phyloP scores from a whole-genome alignment of 768 basidiomycete species.

The Glaciozyma antarctica region DNA sequence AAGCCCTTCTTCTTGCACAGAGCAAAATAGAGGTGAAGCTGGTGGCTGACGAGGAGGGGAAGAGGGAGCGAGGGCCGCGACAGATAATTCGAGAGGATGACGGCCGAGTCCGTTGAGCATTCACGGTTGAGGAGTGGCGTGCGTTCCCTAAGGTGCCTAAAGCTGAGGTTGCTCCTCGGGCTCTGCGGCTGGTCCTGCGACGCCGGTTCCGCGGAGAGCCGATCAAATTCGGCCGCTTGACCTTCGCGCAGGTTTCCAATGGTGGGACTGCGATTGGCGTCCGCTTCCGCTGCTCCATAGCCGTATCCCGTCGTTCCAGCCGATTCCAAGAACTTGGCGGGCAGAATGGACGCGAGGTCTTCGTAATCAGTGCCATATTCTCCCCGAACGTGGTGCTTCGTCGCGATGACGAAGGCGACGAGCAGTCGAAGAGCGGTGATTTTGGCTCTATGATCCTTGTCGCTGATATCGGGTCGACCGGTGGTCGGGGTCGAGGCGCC shows the following conservation, averaged over 20 bases:
- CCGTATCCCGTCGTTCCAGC: background rate
- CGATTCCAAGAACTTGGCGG: background rate
- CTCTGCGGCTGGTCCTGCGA: too few species aligned
- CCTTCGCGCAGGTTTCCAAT: too few species aligned
- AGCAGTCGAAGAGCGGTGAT: conserved; percentile 23
- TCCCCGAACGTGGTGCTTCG: conserved; percentile 32
- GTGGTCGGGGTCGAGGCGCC: conserved; percentile 3
- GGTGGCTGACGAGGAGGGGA: conserved; percentile 57
- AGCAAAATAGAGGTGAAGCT: conserved; percentile 43
- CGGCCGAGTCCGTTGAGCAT: background rate
- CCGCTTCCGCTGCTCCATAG: conserved; percentile 9
- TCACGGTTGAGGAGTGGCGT: background rate
- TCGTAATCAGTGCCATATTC: conserved; percentile 31
- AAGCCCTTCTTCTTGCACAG: conserved; percentile 58
- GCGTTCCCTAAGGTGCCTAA: background rate
- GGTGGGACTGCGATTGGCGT: background rate
- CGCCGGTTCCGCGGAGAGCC: background rate
- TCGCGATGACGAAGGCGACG: conserved; percentile 30
- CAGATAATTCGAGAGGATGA: conserved; percentile 16
- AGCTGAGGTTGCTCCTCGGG: background rate
- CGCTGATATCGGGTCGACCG: conserved; percentile 3
- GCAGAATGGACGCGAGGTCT: background rate
- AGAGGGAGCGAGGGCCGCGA: conserved; percentile 58
- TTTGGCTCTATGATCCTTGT: conserved; percentile 29
- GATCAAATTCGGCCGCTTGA: background rate